phyloP scores from a whole-genome alignment of 1,284 basidiomycete species.

The Anthracocystis panici-leucophaei region DNA sequence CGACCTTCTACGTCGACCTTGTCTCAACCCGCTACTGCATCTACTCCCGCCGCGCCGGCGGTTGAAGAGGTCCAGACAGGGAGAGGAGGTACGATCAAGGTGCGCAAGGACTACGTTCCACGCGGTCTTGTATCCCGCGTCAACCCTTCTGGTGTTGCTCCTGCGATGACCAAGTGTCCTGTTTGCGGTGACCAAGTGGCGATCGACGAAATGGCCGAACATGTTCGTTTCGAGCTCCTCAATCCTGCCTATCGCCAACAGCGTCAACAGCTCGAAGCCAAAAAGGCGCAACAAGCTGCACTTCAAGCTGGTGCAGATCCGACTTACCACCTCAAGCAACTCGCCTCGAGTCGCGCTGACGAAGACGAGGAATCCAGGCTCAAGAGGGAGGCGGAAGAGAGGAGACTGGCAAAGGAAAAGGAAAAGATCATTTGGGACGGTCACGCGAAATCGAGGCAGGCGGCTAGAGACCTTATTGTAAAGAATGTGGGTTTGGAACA shows the following conservation, averaged over 20 bases:
- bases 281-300: conserved; percentile 63
- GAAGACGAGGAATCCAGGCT: conserved; percentile 60
- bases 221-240: conserved; percentile 97
- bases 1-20: conserved; percentile 8
- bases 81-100: conserved; percentile 70
- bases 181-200: conserved; percentile 95
- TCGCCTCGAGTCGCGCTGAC: conserved; percentile 62
- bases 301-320: conserved; percentile 66
- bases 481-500: conserved; percentile 54
- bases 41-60: conserved; percentile 2
- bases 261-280: conserved; percentile 61
- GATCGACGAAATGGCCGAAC: conserved; percentile 93
- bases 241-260: conserved; percentile 79
- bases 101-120: conserved; percentile 94
- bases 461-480: conserved; percentile 52
- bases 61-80: conserved; percentile 25
- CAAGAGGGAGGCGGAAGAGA: conserved; percentile 60
- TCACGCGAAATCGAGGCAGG: conserved; percentile 53
- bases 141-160: conserved; percentile 22
- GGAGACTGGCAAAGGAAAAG: conserved; percentile 58
- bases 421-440: conserved; percentile 69
- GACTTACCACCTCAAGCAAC: conserved; percentile 58
- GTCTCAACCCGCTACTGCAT: conserved; percentile 7
- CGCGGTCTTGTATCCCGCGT: conserved; percentile 49
- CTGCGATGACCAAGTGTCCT: conserved; percentile 79